Conservation (phyloP, 768 basidiomycete species). For the Suillus fuscotomentosus region DNA sequence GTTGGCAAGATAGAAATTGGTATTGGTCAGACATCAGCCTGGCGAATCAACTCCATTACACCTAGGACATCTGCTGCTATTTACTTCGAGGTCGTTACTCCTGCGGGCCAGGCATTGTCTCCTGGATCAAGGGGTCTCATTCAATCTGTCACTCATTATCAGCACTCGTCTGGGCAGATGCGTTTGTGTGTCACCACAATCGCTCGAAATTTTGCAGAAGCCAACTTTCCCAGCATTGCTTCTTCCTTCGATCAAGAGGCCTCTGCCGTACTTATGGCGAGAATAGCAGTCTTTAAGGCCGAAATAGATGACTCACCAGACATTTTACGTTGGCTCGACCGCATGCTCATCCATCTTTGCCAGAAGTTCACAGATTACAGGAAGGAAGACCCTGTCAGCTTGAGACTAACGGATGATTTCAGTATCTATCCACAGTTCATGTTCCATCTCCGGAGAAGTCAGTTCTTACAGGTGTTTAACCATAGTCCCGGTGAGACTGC, state of each 20-base stretch:
- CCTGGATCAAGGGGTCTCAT: slow-evolving; percentile 92
- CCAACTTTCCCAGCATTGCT: slow-evolving; percentile 91
- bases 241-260: slow-evolving; percentile 98
- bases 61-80: slow-evolving; percentile 87
- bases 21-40: slow-evolving; percentile 97
- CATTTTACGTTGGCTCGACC: slow-evolving; percentile 94
- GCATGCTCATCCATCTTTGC: slow-evolving; percentile 97
- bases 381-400: slow-evolving; percentile 95
- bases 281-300: slow-evolving; percentile 98
- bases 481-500: slow-evolving; percentile 99
- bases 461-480: slow-evolving; percentile 99
- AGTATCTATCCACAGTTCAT: slow-evolving; percentile 99
- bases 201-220: slow-evolving; percentile 96
- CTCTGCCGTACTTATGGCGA: slow-evolving; percentile 95
- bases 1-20: slow-evolving; percentile 99
- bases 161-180: slow-evolving; percentile 94
- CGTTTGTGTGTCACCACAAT: slow-evolving; percentile 97
- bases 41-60: slow-evolving; percentile 92
- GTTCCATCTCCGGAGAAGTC: slow-evolving; percentile 97
- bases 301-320: slow-evolving; percentile 98
- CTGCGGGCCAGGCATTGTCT: slow-evolving; percentile 89
- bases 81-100: slow-evolving; percentile 98
- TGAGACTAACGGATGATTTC: slow-evolving; percentile 93
- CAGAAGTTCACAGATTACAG: slow-evolving; percentile 99
- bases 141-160: slow-evolving; percentile 98